These are phyloP conservation scores for Fremontodendron californicum DNA, from an alignment of 345 rosid genomes.

Conservation along the genomic window DNA sequence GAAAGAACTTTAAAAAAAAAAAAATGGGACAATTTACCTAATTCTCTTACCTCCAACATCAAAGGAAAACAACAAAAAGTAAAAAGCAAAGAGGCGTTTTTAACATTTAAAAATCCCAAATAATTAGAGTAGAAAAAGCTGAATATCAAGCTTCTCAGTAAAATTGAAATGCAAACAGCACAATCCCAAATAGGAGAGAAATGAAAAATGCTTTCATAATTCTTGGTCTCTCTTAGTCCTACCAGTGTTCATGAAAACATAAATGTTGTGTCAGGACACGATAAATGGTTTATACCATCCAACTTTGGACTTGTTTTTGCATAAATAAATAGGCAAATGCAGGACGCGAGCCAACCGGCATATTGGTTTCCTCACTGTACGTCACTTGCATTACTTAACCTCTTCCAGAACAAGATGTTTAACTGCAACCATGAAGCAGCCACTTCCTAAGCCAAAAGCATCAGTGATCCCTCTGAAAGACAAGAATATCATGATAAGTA, in stretches of 20 bases:
- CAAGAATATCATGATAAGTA: not conserved
- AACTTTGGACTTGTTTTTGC: not conserved
- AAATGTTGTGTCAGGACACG: too few relatives aligned
- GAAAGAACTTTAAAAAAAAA: too few relatives aligned
- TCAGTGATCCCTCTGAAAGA: slow-evolving; percentile 32
- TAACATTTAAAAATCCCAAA: not conserved
- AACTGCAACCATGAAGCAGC: not conserved
- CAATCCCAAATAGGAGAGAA: not conserved
- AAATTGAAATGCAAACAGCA: not conserved
- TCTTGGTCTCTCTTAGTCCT: not conserved
- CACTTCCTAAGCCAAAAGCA: not conserved
- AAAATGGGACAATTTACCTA: not conserved
- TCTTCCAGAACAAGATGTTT: not conserved
- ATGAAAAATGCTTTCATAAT: not conserved
- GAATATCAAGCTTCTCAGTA: not conserved
- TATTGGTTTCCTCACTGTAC: slow-evolving; percentile 40
- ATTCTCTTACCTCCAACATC: not conserved
- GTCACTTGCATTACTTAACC: slow-evolving; percentile 91
- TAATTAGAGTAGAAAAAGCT: not conserved
- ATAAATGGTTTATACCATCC: not conserved
- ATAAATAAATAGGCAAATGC: slow-evolving; percentile 33
- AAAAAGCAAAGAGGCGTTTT: not conserved
- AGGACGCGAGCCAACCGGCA: slow-evolving; percentile 67
- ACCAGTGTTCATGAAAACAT: slow-evolving; percentile 2
- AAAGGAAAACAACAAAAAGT: not conserved